Percentiles rank a stretch among this genome's conserved stretches.
Conservation (phyloP, 768 basidiomycete species). For the Mycena floridula region DNA sequence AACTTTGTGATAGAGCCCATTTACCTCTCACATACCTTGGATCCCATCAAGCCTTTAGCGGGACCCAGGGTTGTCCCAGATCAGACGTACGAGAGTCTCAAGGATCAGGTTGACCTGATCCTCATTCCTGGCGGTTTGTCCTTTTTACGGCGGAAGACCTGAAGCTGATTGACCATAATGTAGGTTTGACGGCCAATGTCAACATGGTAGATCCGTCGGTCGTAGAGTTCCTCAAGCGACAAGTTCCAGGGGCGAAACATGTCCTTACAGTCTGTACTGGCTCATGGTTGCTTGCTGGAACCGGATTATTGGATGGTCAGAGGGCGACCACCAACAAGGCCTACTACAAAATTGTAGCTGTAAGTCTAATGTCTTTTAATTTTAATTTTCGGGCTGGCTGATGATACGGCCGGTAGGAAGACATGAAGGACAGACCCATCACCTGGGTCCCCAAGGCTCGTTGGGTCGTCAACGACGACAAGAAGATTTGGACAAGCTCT, state of each 20-base stretch:
- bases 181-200: too few relatives aligned
- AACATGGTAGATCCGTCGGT: slow-evolving; percentile 5
- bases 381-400: background rate
- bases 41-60: slow-evolving; percentile 12
- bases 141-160: too few relatives aligned
- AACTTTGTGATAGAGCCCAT: slow-evolving; percentile 13
- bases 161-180: too few relatives aligned
- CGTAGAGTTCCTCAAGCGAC: slow-evolving; percentile 20
- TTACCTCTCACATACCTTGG: slow-evolving; percentile 16
- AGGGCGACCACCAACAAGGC: slow-evolving; percentile 32
- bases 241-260: slow-evolving; percentile 23
- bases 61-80: slow-evolving; percentile 14
- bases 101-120: slow-evolving; percentile 23
- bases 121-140: slow-evolving; percentile 21
- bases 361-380: slow-evolving; percentile 7
- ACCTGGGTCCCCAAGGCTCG: slow-evolving; percentile 30
- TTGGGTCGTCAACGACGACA: slow-evolving; percentile 29
- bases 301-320: slow-evolving; percentile 25
- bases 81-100: slow-evolving; percentile 17
- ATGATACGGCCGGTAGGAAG: slow-evolving; percentile 8
- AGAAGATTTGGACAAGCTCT: slow-evolving; percentile 31
- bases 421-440: slow-evolving; percentile 17
- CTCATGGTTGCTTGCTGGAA: slow-evolving; percentile 23
- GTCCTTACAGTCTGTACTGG: slow-evolving; percentile 29
- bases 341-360: slow-evolving; percentile 18